These are phyloP conservation scores for Tricholoma sp. DNA, from an alignment of 768 basidiomycete species.

Conservation along the genomic window DNA sequence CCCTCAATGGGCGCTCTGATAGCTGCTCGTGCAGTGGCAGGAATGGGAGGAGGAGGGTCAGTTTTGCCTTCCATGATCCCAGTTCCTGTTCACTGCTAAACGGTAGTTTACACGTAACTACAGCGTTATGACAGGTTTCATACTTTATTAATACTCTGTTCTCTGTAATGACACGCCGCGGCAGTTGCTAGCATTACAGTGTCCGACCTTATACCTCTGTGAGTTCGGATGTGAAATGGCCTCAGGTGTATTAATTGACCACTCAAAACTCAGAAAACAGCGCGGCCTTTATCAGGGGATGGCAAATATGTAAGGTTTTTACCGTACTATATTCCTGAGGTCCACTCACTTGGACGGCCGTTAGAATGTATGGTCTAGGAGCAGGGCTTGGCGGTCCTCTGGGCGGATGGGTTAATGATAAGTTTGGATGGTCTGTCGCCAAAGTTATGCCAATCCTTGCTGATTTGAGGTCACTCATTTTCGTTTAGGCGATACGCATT, in stretches of 20 bases:
- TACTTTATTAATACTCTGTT: slow-evolving; percentile 12
- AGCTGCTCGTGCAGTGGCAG: slow-evolving; percentile 77
- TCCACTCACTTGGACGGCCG: neutral
- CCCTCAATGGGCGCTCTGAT: slow-evolving; percentile 83
- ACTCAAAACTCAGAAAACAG: slow-evolving; percentile 52
- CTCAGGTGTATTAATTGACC: slow-evolving; percentile 5
- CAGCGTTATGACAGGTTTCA: slow-evolving; percentile 80
- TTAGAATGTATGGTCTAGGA: slow-evolving; percentile 79
- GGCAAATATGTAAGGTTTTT: slow-evolving; percentile 70
- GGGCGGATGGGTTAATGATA: slow-evolving; percentile 83
- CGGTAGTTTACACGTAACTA: slow-evolving; percentile 18
- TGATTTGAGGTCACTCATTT: slow-evolving; percentile 2
- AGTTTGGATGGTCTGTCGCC: slow-evolving; percentile 70
- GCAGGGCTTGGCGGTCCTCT: slow-evolving; percentile 76
- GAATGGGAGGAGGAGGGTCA: slow-evolving; percentile 90
- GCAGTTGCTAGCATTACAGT: slow-evolving; percentile 80
- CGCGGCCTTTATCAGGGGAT: slow-evolving; percentile 90
- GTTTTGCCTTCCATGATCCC: slow-evolving; percentile 25
- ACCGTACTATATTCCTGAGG: neutral
- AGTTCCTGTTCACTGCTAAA: slow-evolving; percentile 19
- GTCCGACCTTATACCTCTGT: slow-evolving; percentile 88
- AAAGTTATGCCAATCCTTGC: neutral
- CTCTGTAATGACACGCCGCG: slow-evolving; percentile 20
- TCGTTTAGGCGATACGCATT: slow-evolving; percentile 75
- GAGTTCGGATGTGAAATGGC: slow-evolving; percentile 24